These are phyloP conservation scores for Podila clonocystis DNA, from an alignment of 192 early-diverging fungal genomes.

Conservation along the genomic window DNA sequence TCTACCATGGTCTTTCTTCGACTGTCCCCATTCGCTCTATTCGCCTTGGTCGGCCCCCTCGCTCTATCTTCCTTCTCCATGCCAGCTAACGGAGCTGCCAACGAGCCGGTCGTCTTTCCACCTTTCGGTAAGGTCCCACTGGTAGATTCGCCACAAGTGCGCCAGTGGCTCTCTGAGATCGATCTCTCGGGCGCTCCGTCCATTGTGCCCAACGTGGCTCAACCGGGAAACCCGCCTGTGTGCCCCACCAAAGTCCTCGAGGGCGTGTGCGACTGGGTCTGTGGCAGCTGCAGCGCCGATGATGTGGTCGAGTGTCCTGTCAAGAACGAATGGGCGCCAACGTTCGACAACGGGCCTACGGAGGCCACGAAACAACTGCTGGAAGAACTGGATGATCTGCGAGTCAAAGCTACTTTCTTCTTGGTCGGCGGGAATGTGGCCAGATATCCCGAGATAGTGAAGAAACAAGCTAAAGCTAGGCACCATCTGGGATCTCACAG, in stretches of 20 bases:
- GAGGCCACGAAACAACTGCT: slow-evolving; percentile 56
- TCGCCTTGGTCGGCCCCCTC: not conserved
- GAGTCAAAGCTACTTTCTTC: slow-evolving; percentile 70
- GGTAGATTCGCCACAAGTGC: slow-evolving; percentile 9
- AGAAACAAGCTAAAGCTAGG: slow-evolving; percentile 5
- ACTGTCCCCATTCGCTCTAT: not conserved
- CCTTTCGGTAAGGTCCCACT: not conserved
- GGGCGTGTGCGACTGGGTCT: slow-evolving; percentile 53
- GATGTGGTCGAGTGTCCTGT: slow-evolving; percentile 54
- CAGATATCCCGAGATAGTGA: slow-evolving; percentile 44
- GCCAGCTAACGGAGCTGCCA: not conserved
- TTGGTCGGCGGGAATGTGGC: slow-evolving; percentile 68
- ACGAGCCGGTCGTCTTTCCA: not conserved
- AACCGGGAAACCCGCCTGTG: slow-evolving; percentile 6
- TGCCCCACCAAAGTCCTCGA: slow-evolving; percentile 2
- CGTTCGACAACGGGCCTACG: slow-evolving; percentile 76
- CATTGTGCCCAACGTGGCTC: not conserved
- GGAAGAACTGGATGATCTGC: slow-evolving; percentile 10
- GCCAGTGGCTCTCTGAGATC: slow-evolving; percentile 30
- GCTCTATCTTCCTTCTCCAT: not conserved
- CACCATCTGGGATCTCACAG: slow-evolving; percentile 28
- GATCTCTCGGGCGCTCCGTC: slow-evolving; percentile 24
- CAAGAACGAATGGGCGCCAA: slow-evolving; percentile 61
- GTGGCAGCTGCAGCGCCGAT: slow-evolving; percentile 49
- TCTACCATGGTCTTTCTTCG: too few relatives aligned